phyloP scores from a whole-genome alignment of 306 rosid species.

The Cucurbita argyrosperma region DNA sequence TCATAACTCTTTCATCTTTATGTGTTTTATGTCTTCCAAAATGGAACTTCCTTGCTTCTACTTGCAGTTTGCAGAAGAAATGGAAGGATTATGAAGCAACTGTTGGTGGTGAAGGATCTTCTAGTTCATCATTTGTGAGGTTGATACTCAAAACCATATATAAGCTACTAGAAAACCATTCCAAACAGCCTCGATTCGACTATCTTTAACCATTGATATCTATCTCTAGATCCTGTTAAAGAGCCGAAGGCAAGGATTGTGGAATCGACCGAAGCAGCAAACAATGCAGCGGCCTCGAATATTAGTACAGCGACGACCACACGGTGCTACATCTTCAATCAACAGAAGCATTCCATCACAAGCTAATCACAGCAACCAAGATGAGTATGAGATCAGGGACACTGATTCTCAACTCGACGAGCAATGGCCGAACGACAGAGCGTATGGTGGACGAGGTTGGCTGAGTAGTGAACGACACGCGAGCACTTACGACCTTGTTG shows the following conservation, averaged over 20 bases:
- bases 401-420: slow-evolving; percentile 72
- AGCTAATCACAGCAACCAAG: slow-evolving; percentile 25
- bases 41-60: slow-evolving; percentile 46
- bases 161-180: slow-evolving; percentile 38
- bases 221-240: slow-evolving; percentile 8
- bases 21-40: slow-evolving; percentile 20
- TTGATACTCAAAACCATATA: slow-evolving; percentile 45
- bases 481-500: slow-evolving; percentile 77
- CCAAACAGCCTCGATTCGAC: slow-evolving; percentile 53
- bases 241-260: slow-evolving; percentile 13
- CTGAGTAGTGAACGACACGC: slow-evolving; percentile 51
- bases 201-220: slow-evolving; percentile 26
- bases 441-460: slow-evolving; percentile 57
- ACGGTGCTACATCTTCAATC: slow-evolving; percentile 33
- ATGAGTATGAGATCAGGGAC: slow-evolving; percentile 46
- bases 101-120: slow-evolving; percentile 49
- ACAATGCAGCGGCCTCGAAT: slow-evolving; percentile 28
- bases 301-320: slow-evolving; percentile 36
- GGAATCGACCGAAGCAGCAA: slow-evolving; percentile 24
- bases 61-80: slow-evolving; percentile 31
- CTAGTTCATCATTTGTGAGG: slow-evolving; percentile 43
- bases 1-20: neutral
- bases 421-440: slow-evolving; percentile 58
- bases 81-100: slow-evolving; percentile 39
- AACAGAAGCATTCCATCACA: slow-evolving; percentile 12